A percentile compares a stretch with the other conserved stretches of the same genome.
Evolutionary conservation across 2,329 filamentous ascomycete genomes (phyloP).

Genomic region (Tolypocladium pustulatum): DNA sequence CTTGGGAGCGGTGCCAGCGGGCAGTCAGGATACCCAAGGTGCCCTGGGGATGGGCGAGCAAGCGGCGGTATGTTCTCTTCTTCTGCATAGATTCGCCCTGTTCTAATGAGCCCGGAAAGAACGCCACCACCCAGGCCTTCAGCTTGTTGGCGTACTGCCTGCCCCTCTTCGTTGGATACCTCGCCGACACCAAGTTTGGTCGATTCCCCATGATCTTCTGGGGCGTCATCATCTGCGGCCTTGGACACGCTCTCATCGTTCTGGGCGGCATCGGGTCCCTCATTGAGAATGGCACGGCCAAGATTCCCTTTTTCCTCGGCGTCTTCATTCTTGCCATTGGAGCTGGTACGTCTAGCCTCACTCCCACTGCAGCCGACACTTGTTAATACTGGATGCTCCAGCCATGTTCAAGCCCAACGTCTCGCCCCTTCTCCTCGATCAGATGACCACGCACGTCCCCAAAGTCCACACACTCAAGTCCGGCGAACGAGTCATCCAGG

Average conservation of each 20-base stretch:
- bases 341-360: constrained; percentile 30
- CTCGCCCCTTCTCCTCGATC: constrained; percentile 56
- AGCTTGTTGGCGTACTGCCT: constrained; percentile 46
- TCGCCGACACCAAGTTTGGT: constrained; percentile 59
- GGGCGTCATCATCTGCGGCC: constrained; percentile 55
- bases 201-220: constrained; percentile 63
- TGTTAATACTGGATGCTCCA: not conserved
- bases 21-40: constrained; percentile 38
- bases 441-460: constrained; percentile 44
- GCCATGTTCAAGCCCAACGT: constrained; percentile 63
- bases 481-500: constrained; percentile 58
- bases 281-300: constrained; percentile 32
- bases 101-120: constrained; percentile 8
- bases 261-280: constrained; percentile 40
- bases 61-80: constrained; percentile 6
- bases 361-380: not conserved
- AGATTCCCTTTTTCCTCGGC: constrained; percentile 51
- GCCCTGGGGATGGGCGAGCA: constrained; percentile 43
- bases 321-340: constrained; percentile 45
- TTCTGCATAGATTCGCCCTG: not conserved
- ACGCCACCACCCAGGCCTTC: constrained; percentile 33
- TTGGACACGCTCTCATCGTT: constrained; percentile 60
- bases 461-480: constrained; percentile 24
- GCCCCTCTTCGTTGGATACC: constrained; percentile 42
- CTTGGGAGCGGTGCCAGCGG: constrained; percentile 29